These are phyloP conservation scores for Periconia sp. DNA, from an alignment of 2,329 filamentous ascomycete species.

Conservation along the genomic window DNA sequence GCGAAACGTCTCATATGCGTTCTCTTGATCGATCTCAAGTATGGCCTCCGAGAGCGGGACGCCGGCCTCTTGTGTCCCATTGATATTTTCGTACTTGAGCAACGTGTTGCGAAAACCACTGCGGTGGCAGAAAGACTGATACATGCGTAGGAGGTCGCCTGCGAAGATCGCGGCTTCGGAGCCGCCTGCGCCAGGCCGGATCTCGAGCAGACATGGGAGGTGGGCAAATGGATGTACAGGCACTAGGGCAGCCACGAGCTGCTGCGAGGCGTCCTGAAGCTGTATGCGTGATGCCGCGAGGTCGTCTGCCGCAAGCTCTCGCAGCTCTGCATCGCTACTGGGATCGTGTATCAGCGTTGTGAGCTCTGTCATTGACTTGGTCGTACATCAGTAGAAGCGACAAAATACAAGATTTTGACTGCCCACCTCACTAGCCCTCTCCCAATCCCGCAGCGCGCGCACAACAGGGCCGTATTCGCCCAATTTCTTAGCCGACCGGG, in stretches of 20 bases:
- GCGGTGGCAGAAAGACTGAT: constrained; percentile 76
- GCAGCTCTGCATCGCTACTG: constrained; percentile 64
- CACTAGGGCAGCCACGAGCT: constrained; percentile 78
- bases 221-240: constrained; percentile 89
- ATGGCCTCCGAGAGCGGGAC: constrained; percentile 83
- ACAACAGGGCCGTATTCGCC: constrained; percentile 62
- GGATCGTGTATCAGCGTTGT: constrained; percentile 75
- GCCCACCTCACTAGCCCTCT: constrained; percentile 62
- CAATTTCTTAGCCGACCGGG: constrained; percentile 61
- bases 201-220: constrained; percentile 88
- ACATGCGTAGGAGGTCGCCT: constrained; percentile 88
- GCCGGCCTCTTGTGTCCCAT: constrained; percentile 67
- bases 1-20: constrained; percentile 81
- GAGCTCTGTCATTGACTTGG: constrained; percentile 69
- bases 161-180: constrained; percentile 92
- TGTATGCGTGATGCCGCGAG: constrained; percentile 68
- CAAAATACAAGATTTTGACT: not conserved
- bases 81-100: constrained; percentile 80
- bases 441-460: constrained; percentile 62
- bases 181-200: constrained; percentile 89
- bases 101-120: constrained; percentile 70
- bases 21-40: constrained; percentile 77
- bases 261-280: constrained; percentile 68
- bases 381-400: constrained; percentile 30
- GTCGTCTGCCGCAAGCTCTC: constrained; percentile 69